A percentile compares a stretch with the other conserved stretches of the same genome.
Conservation (phyloP, 306 rosid species). For the Delonix regia region DNA sequence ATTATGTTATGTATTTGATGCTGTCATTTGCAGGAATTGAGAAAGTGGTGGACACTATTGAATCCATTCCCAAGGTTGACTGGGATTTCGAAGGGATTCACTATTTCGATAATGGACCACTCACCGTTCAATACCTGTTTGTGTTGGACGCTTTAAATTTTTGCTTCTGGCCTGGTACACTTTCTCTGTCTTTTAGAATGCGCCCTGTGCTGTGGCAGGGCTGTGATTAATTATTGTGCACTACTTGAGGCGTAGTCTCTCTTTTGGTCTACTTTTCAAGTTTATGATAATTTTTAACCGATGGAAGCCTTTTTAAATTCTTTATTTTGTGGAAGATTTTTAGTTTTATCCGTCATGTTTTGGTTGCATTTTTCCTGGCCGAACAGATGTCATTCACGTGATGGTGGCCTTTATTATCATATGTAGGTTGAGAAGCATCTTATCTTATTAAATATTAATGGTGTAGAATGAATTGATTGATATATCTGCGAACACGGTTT, state of each 20-base stretch:
- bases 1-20: not conserved
- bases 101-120: conserved; percentile 88
- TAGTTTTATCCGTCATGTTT: not conserved
- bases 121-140: conserved; percentile 87
- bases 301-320: not conserved
- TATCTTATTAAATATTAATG: not conserved
- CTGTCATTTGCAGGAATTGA: conserved; percentile 67
- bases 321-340: not conserved
- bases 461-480: not conserved
- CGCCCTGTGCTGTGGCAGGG: not conserved
- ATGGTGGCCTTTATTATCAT: not conserved
- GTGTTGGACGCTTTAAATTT: conserved; percentile 91
- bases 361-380: not conserved
- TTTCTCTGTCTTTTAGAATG: not conserved
- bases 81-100: conserved; percentile 99
- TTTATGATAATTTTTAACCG: not conserved
- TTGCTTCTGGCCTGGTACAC: conserved; percentile 96
- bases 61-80: conserved; percentile 74
- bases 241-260: conserved; percentile 8
- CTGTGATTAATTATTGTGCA: not conserved
- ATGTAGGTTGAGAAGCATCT: not conserved
- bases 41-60: conserved; percentile 69
- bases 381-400: not conserved
- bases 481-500: conserved; percentile 1
- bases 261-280: not conserved